phyloP scores from a whole-genome alignment of 2,329 filamentous ascomycete species.

The Monilinia fructicola region DNA sequence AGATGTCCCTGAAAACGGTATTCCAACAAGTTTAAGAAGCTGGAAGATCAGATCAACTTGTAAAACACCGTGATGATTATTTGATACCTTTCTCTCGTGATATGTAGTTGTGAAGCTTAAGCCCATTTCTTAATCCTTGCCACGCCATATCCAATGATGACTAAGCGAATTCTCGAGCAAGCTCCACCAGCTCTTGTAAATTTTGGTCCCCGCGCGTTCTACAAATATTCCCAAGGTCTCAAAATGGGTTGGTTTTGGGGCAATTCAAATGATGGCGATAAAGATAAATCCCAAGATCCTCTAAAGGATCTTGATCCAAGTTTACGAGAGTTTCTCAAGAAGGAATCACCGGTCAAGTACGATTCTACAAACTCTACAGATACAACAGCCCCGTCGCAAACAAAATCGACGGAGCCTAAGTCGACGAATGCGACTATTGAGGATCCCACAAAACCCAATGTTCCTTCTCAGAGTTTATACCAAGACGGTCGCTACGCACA shows the following conservation, averaged over 20 bases:
- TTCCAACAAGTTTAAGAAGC: neutral
- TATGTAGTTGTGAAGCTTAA: too few relatives aligned
- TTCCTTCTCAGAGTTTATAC: constrained; percentile 54
- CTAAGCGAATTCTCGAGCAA: neutral
- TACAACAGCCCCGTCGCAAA: constrained; percentile 23
- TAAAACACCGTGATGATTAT: neutral
- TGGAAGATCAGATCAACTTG: neutral
- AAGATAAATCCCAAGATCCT: constrained; percentile 48
- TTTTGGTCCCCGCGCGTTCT: constrained; percentile 14
- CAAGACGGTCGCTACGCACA: constrained; percentile 76
- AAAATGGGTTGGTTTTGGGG: constrained; percentile 43
- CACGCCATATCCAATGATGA: neutral
- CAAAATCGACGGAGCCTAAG: constrained; percentile 18
- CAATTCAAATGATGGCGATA: constrained; percentile 30
- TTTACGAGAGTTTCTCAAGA: constrained; percentile 64
- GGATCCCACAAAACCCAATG: constrained; percentile 25
- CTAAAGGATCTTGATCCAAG: constrained; percentile 62
- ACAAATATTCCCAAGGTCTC: constrained; percentile 1
- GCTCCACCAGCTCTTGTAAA: constrained; percentile 4
- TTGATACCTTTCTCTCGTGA: neutral
- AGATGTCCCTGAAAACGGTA: too few relatives aligned
- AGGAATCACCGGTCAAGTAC: constrained; percentile 60
- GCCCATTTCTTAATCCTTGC: too few relatives aligned
- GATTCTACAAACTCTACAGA: constrained; percentile 31
- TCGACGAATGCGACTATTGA: constrained; percentile 23